A percentile compares a stretch with the other conserved stretches of the same genome.
Conservation (phyloP, 2,329 filamentous ascomycete species). For the Davidsoniella australis region DNA sequence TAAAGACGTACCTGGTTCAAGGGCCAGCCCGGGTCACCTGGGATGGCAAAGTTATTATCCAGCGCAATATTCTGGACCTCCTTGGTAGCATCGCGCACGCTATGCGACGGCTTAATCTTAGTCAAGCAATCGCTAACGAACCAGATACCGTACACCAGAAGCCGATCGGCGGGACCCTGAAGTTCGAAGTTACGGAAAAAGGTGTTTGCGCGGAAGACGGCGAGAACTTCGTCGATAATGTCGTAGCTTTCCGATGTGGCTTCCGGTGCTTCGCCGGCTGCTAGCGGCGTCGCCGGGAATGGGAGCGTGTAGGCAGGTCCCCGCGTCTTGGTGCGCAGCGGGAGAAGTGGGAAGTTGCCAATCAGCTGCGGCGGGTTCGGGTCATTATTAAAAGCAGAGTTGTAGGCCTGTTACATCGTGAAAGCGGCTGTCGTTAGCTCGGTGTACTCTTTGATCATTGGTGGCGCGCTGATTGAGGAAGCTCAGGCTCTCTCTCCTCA, state of each 20-base stretch:
- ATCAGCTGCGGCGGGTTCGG: conserved; percentile 43
- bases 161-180: conserved; percentile 82
- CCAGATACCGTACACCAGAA: conserved; percentile 91
- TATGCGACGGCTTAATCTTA: conserved; percentile 66
- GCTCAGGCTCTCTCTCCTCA: no score
- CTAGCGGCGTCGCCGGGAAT: conserved; percentile 36
- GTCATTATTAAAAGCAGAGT: conserved; percentile 87
- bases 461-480: no score
- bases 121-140: conserved; percentile 80
- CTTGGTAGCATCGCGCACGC: conserved; percentile 42
- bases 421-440: neutral
- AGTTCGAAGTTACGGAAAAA: conserved; percentile 99
- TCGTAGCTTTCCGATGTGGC: conserved; percentile 88
- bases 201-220: conserved; percentile 91
- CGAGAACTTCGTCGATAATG: conserved; percentile 82
- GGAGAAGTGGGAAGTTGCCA: conserved; percentile 90
- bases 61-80: conserved; percentile 81
- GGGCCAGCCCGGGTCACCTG: conserved; percentile 82
- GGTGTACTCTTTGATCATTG: no score
- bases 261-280: conserved; percentile 49
- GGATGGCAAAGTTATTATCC: conserved; percentile 83
- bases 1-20: conserved; percentile 55
- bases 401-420: conserved; percentile 55
- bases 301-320: conserved; percentile 85
- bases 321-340: conserved; percentile 83